Base-by-base conservation (phyloP, 2,329 filamentous ascomycete genomes). In the Colletotrichum godetiae region DNA sequence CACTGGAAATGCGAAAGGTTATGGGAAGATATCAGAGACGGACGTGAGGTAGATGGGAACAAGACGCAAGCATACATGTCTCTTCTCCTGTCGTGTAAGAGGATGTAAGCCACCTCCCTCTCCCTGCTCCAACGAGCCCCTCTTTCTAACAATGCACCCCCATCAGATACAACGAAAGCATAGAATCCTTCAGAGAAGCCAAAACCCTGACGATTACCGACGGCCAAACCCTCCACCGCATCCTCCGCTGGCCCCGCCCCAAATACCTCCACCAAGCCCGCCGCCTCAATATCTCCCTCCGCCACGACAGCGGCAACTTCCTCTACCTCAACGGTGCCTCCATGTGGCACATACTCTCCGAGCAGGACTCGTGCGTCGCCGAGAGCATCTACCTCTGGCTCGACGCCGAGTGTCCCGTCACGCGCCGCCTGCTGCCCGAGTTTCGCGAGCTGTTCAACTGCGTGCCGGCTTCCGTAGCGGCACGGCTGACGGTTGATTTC, bases 1-100 rank as follows among this genome's bases (percentile, higher is more conserved):
- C 75, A 76, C 65, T 75, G 75, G 75, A 67, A 59, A 8, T 76
- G 75, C 52, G 68, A 75, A 10, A n/a, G 57, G 33, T 15, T 73
- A 4, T 73, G 71, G 65, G 62, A 76, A 29, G 68, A 74, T 13
- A 59, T 74, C 0, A 46, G 55, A 24, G 64, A 68, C 29, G 57
- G 63, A 5, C 27, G n/a, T 7, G 33, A 60, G 53, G 11, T 66
- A 1, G 72, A 62, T 10, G 35, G 24, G 2, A 59, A 73, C 29
- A 58, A 29, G 35, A 61, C 35, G 11, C 67, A 65, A 13, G 61
- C 59, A 7, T 75, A 68, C 60, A 61, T 72, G 55, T 42, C 64
- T 19, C 57, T 75, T 5, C 69, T 75, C 5, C 57, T 74, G n/a
- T 69, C 74, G 13, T 75, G 74, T 53, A 74, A 65, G 42, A 42